These are phyloP conservation scores for Boletellus sp. DNA, from an alignment of 768 basidiomycete species.

Conservation along the genomic window DNA sequence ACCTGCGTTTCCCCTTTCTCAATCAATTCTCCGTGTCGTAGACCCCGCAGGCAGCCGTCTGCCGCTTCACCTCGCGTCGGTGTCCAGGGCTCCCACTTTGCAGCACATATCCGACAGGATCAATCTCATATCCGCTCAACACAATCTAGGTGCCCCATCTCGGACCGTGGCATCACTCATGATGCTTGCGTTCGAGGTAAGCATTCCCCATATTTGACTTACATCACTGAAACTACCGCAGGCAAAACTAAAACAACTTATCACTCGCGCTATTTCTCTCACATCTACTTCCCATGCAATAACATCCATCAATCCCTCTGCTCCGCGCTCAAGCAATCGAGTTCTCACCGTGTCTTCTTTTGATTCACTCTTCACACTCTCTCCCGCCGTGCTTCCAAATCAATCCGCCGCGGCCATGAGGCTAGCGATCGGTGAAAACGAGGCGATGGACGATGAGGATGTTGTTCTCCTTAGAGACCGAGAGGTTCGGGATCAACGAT, in stretches of 20 bases:
- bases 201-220: slow-evolving; percentile 7
- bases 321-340: slow-evolving; percentile 35
- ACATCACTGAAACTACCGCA: slow-evolving; percentile 22
- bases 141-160: slow-evolving; percentile 59
- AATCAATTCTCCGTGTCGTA: slow-evolving; percentile 22
- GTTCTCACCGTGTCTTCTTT: slow-evolving; percentile 68
- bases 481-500: slow-evolving; percentile 64
- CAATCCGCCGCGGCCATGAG: slow-evolving; percentile 75
- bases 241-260: slow-evolving; percentile 82
- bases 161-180: slow-evolving; percentile 64
- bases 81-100: slow-evolving; percentile 65
- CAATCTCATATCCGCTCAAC: slow-evolving; percentile 78
- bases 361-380: slow-evolving; percentile 72
- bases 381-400: slow-evolving; percentile 76
- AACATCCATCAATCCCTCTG: slow-evolving; percentile 66
- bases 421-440: slow-evolving; percentile 54
- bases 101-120: slow-evolving; percentile 78
- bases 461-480: slow-evolving; percentile 53
- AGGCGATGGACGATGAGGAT: slow-evolving; percentile 44
- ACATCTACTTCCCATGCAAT: slow-evolving; percentile 75
- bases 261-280: slow-evolving; percentile 74
- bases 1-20: not conserved
- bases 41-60: slow-evolving; percentile 70
- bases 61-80: slow-evolving; percentile 69
- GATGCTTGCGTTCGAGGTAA: slow-evolving; percentile 77